Conservation (phyloP, 106 monocot genomes). For the Allium fistulosum region DNA sequence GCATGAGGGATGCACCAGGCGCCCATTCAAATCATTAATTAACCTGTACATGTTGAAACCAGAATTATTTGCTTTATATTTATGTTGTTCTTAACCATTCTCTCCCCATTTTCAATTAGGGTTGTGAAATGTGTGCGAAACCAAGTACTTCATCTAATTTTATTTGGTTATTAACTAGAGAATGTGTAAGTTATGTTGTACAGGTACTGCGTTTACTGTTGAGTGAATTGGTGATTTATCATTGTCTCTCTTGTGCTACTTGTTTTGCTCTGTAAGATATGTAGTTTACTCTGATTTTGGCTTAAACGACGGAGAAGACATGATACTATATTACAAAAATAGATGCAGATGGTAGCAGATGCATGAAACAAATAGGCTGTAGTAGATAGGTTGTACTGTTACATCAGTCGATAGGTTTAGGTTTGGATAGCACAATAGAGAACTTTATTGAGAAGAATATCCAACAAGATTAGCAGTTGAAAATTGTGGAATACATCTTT, state of each 20-base stretch:
- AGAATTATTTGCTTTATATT: neutral
- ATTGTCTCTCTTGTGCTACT: slow-evolving; percentile 31
- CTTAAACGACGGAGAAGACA: too few relatives aligned
- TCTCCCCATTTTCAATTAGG: slow-evolving; percentile 3
- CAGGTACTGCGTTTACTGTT: neutral
- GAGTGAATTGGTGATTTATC: neutral
- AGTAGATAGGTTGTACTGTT: too few relatives aligned
- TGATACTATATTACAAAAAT: too few relatives aligned
- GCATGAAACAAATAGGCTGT: too few relatives aligned
- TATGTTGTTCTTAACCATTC: neutral
- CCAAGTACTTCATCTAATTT: too few relatives aligned
- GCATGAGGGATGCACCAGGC: slow-evolving; percentile 18
- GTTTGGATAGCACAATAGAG: too few relatives aligned
- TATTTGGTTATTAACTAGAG: neutral
- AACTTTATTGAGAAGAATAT: too few relatives aligned
- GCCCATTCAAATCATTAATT: neutral
- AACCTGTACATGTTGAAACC: slow-evolving; percentile 1
- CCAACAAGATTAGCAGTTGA: too few relatives aligned
- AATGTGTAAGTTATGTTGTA: neutral
- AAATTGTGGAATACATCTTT: too few relatives aligned
- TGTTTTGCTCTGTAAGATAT: neutral
- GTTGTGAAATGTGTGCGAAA: neutral
- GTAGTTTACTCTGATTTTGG: too few relatives aligned
- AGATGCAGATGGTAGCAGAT: too few relatives aligned
- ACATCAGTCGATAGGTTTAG: too few relatives aligned